A percentile compares a stretch with the other conserved stretches of the same genome.
These are phyloP conservation scores for Pelargonium cotyledonis DNA, from an alignment of 441 rosid genomes.

Conservation along the genomic window DNA sequence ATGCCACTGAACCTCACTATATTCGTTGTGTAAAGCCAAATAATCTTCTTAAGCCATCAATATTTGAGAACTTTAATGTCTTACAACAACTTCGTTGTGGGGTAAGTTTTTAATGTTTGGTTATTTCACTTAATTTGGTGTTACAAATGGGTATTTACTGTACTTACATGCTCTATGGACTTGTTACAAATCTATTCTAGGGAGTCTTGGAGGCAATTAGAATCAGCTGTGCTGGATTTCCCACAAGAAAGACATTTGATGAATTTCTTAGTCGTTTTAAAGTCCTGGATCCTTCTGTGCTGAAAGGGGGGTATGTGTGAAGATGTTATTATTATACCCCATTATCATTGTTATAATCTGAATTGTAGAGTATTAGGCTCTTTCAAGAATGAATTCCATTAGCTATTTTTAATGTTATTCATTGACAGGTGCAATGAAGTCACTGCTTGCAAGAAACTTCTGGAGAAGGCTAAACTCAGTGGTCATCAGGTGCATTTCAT, in stretches of 20 bases:
- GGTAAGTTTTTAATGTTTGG: constrained; percentile 46
- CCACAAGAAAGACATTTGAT: constrained; percentile 71
- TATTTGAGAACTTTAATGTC: constrained; percentile 75
- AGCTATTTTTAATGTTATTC: constrained; percentile 13
- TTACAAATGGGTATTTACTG: constrained; percentile 12
- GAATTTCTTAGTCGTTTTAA: constrained; percentile 71
- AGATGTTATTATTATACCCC: constrained; percentile 8
- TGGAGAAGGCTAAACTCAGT: constrained; percentile 64
- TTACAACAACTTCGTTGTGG: constrained; percentile 94
- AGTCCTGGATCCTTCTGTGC: constrained; percentile 55
- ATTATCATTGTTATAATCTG: constrained; percentile 5
- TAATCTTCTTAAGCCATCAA: constrained; percentile 74
- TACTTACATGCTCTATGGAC: constrained; percentile 10
- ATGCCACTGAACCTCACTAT: constrained; percentile 87
- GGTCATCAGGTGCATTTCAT: constrained; percentile 74
- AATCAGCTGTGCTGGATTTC: constrained; percentile 98
- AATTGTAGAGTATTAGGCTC: constrained; percentile 11
- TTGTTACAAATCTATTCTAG: constrained; percentile 31
- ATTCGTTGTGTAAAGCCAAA: constrained; percentile 95
- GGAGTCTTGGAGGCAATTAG: constrained; percentile 99
- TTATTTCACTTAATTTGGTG: constrained; percentile 20
- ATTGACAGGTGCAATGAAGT: constrained; percentile 50
- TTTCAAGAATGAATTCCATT: constrained; percentile 10
- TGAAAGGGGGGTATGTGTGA: constrained; percentile 46
- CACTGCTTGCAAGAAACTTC: constrained; percentile 67